Evolutionary conservation across 2,329 filamentous ascomycete species (phyloP).

Genomic region (Exophiala viscosa): DNA sequence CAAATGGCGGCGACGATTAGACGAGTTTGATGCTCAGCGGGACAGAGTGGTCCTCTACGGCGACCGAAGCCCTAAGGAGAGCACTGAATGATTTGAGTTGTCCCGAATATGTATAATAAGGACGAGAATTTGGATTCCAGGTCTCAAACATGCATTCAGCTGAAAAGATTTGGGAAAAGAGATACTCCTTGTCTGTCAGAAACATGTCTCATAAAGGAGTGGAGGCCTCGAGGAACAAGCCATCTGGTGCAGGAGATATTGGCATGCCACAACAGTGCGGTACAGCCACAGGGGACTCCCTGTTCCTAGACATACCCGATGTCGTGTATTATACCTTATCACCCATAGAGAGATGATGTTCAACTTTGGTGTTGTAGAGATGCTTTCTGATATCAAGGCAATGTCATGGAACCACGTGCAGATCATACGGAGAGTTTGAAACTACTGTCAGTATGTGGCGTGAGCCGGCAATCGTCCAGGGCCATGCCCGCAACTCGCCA

Average conservation of each 20-base stretch:
- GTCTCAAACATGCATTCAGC: not conserved
- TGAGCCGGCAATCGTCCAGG: slow-evolving; percentile 15
- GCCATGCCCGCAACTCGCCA: slow-evolving; percentile 2
- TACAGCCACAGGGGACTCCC: too few relatives aligned
- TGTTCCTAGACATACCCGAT: too few relatives aligned
- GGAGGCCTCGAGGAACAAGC: not conserved
- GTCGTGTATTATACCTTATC: too few relatives aligned
- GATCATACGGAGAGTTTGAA: too few relatives aligned
- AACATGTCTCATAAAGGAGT: slow-evolving; percentile 10
- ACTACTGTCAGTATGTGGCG: slow-evolving; percentile 13
- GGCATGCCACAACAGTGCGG: too few relatives aligned
- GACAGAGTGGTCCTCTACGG: slow-evolving; percentile 32
- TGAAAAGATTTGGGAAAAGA: not conserved
- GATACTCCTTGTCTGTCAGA: not conserved
- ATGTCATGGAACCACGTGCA: too few relatives aligned
- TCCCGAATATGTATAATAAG: slow-evolving; percentile 7
- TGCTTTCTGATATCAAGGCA: too few relatives aligned
- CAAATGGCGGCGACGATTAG: slow-evolving; percentile 54
- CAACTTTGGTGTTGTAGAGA: too few relatives aligned
- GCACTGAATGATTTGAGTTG: not conserved
- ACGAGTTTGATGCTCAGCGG: slow-evolving; percentile 48
- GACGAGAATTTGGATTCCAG: too few relatives aligned
- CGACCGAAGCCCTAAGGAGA: not conserved
- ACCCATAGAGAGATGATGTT: too few relatives aligned
- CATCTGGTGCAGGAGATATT: too few relatives aligned